Percentiles rank a stretch among this genome's conserved stretches.
Conservation (phyloP, 345 rosid genomes). For the Gossypium bickii region DNA sequence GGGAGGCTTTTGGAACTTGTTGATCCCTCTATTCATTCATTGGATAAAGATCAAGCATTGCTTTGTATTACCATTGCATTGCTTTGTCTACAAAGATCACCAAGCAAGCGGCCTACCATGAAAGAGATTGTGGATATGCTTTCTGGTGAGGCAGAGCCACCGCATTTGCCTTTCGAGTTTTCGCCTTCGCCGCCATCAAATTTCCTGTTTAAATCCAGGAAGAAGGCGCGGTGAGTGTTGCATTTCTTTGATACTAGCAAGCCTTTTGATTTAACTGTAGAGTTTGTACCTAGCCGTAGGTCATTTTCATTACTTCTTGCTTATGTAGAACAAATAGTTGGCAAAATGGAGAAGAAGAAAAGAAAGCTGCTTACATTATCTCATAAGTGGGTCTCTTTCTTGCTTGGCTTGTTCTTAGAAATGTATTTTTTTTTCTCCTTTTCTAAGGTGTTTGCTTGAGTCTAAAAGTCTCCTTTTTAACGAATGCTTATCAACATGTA, state of each 20-base stretch:
- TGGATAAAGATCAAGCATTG: slow-evolving; percentile 59
- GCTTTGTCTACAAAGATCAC: slow-evolving; percentile 69
- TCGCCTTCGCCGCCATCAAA: slow-evolving; percentile 70
- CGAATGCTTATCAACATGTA: not conserved
- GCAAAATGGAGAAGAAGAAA: slow-evolving; percentile 10
- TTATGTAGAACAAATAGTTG: slow-evolving; percentile 24
- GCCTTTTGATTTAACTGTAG: slow-evolving; percentile 33
- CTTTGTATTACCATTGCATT: slow-evolving; percentile 67
- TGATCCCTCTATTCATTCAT: slow-evolving; percentile 54
- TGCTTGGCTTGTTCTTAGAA: slow-evolving; percentile 2
- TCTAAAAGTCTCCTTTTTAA: slow-evolving; percentile 9
- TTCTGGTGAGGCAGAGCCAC: slow-evolving; percentile 58
- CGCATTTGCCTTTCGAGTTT: slow-evolving; percentile 68
- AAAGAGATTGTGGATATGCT: slow-evolving; percentile 68
- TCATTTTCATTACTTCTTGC: slow-evolving; percentile 19
- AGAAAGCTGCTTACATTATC: not conserved
- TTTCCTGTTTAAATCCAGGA: slow-evolving; percentile 53
- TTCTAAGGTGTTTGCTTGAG: slow-evolving; percentile 5
- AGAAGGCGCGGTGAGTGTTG: slow-evolving; percentile 32
- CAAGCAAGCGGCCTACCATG: slow-evolving; percentile 59
- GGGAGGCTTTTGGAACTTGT: slow-evolving; percentile 67
- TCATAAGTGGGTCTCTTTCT: not conserved
- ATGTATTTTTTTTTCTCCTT: not conserved
- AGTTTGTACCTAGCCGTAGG: slow-evolving; percentile 26
- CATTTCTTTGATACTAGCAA: not conserved